Base-by-base conservation (phyloP, 2,329 filamentous ascomycete genomes). In the Aspergillus sp. region DNA sequence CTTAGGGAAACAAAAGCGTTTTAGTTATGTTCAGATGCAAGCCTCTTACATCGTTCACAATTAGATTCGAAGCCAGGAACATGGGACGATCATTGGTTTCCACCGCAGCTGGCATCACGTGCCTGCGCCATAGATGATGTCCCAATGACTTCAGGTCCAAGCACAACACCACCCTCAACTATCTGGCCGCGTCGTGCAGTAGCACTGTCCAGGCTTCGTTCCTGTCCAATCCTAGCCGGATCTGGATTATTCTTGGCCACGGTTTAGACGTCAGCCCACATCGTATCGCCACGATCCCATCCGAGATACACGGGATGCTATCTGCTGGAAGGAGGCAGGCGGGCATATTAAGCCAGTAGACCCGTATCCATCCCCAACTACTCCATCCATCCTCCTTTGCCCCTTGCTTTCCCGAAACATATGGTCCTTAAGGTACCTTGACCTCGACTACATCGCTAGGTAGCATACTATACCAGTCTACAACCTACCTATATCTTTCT, bases 1-100 rank as follows among this genome's bases (percentile, higher is more conserved):
- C 54, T 48, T 30, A 58, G 52, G 57, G 53, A 61, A 61, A 60
- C 50, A 61, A 63, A 63, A 64, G 58, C 47, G 49, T 38, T 61
- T 48, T 21, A 23, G 10, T 36, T 57, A 30, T 48, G n/a, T 56
- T 36, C 32, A 36, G 32, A 30, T n/a, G 15, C 23, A 28, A 28
- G 52, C 25, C 28, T 25, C 28, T 25, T 28, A 8, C 9, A 12
- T 17, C 17, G 38, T 43, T 10, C 28, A 23, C 17, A 4, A 8
- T 10, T 12, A 28, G 23, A n/a, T 7, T 9, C 13, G 2, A 43
- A 19, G n/a, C 15, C 10, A n/a, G 30, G 28, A 17, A 30, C 21
- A 12, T 28, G 32, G 39, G 13, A 30, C 15, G 12, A 19, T 23
- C n/a, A 30, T 45, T 12, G 41, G 19, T 45, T n/a, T 45, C 2